These are phyloP conservation scores for Yarrowia sp. DNA, from an alignment of 805 yeast genomes.

Conservation along the genomic window DNA sequence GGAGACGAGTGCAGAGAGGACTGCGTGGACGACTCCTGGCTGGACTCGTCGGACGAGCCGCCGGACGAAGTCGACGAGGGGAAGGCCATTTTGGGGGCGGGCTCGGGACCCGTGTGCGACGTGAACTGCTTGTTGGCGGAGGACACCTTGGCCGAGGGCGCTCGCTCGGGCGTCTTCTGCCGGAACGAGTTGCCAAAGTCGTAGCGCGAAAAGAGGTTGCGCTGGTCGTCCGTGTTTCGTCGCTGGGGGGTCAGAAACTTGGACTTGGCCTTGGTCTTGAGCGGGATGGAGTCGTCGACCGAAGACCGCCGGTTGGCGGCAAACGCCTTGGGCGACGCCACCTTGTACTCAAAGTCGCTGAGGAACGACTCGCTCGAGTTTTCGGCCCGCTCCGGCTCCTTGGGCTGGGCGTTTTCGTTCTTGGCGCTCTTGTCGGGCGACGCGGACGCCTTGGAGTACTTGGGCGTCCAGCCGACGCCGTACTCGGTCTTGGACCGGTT, in stretches of 20 bases:
- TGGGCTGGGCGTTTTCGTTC: conserved; percentile 31
- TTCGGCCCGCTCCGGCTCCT: conserved; percentile 1
- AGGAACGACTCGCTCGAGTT: conserved; percentile 13
- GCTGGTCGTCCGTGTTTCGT: conserved; percentile 15
- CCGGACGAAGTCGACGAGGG: not conserved
- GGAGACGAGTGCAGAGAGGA: not conserved
- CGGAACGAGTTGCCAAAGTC: conserved; percentile 25
- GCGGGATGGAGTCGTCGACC: conserved; percentile 18
- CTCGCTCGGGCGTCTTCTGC: conserved; percentile 15
- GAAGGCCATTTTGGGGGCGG: not conserved
- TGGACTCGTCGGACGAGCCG: conserved; percentile 15
- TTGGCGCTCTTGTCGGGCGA: conserved; percentile 30
- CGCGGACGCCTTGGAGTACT: not conserved
- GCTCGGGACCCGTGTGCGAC: too few species aligned
- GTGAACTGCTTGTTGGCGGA: too few species aligned
- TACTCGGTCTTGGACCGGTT: conserved; percentile 25
- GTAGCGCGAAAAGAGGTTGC: conserved; percentile 12
- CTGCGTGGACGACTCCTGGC: conserved; percentile 3
- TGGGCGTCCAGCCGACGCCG: conserved; percentile 24
- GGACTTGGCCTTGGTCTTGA: conserved; percentile 5
- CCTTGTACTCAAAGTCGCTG: conserved; percentile 12
- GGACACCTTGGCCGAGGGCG: not conserved
- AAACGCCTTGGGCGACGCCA: conserved; percentile 6
- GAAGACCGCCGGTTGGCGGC: not conserved
- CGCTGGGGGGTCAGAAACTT: conserved; percentile 19